Evolutionary conservation across 305 asterid genomes (phyloP), one percentile per base, ranked within the genome.

Genomic region (Striga hermonthica): DNA sequence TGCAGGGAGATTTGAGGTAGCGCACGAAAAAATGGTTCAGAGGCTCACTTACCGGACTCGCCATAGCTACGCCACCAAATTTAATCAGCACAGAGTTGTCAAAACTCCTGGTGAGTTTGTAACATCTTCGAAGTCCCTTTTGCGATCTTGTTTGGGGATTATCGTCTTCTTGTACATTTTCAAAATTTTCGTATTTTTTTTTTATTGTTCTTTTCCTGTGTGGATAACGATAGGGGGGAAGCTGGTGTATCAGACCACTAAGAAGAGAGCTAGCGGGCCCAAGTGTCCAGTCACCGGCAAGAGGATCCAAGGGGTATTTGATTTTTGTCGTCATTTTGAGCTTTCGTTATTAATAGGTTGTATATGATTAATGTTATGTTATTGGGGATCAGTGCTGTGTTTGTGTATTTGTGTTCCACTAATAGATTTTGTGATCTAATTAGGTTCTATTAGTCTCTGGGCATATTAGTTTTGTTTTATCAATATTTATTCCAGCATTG

Each of bases 191-290:
- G 61, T 56, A 0, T 9, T 54, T 15, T 52, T 35, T 45, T 7
- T n/a, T n/a, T n/a, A n/a, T n/a, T n/a, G n/a, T n/a, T n/a, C n/a
- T n/a, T n/a, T n/a, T n/a, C n/a, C n/a, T n/a, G 31, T 14, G 50
- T 45, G 38, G 12, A 12, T 53, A 6, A 71, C 31, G 56, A 37
- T 58, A 88, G 97, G 97, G 12, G 97, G 96, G 60, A 90, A 88
- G 73, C 82, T 90, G 49, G 82, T 86, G 47, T 88, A 86, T 55
- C 97, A 90, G 84, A 83, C 63, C 70, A 86, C 91, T 45, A 88
- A 88, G 81, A 88, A 90, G 88, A 83, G 96, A 62, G 91, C 96
- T 4, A 88, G 95, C 45, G 96, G 96, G 35, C 97, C 96, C 36
- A 90, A 86, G 76, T 90, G 97, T 60, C 92, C 97, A 10, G 96